Base-by-base conservation (phyloP, 768 basidiomycete genomes). In the Tremella fuciformis region DNA sequence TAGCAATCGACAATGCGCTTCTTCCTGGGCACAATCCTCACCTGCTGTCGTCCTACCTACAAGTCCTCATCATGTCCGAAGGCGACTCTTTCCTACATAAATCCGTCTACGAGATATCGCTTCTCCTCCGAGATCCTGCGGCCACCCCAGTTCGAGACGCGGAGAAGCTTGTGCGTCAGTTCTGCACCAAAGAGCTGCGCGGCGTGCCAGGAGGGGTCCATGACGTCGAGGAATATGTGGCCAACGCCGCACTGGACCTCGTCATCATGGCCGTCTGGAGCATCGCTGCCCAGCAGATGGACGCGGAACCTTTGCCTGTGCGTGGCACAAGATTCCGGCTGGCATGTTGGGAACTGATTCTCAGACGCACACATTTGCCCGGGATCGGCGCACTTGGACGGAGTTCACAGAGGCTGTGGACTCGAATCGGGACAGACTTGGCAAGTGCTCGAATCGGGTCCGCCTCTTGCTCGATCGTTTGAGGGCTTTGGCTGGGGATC, bases 1-100 rank as follows among this genome's bases (percentile, higher is more conserved):
- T 91, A 46, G 93, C 91, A 1, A 96, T 97, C 52, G 89, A 92
- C 70, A 86, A 86, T 65, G 90, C 90, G 18, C 81, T 94, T 41
- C 66, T 71, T 7, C 57, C 73, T 39, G 39, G 61, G 54, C 15
- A 58, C 57, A 15, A 71, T 16, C 87, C 84, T 60, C 86, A 89
- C 69, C 82, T 98, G 46, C 88, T 89, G 50, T 88, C 93, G 3
- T 91, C 89, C 0, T 97, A 93, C 77, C 80, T 98, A 68, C 93
- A 98, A 78, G 91, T 91, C 15, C 80, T 97, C 37, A 84, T 98
- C 65, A 97, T 97, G 93, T 91, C 88, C 56, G 92, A 96, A 80
- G 93, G 93, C 15, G 89, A 93, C 65, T 83, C 84, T 61, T 96
- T 90, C 89, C 83, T 98, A n/a, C 80, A 80, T 58, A 82, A 84